Conservation (phyloP, 139 green algal species). For the Auxenochlorella pyrenoidosa region DNA sequence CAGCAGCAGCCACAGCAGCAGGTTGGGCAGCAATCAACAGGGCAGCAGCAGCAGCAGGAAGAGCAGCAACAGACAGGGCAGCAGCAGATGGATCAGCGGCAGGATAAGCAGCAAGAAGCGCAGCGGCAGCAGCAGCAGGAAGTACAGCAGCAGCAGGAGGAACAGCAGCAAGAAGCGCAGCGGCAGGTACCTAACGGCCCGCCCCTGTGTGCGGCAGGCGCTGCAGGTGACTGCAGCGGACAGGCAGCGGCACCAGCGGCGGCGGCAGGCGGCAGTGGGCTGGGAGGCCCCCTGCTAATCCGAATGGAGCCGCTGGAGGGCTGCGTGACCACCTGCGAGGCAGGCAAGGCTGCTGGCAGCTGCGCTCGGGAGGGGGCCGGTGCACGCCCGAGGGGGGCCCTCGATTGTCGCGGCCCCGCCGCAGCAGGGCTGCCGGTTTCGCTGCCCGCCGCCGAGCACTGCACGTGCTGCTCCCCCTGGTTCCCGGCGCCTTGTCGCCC, state of each 20-base stretch:
- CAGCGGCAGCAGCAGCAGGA: too few relatives aligned
- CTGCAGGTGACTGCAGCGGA: too few relatives aligned
- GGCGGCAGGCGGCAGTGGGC: neutral
- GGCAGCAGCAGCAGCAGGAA: neutral
- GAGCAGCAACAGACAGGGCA: neutral
- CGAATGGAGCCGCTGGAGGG: slow-evolving; percentile 15
- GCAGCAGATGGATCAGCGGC: too few relatives aligned
- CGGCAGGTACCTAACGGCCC: neutral
- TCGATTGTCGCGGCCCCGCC: too few relatives aligned
- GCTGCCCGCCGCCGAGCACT: too few relatives aligned
- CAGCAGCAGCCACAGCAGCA: neutral
- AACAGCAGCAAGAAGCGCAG: too few relatives aligned
- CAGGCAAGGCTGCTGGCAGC: neutral
- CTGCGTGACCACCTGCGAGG: slow-evolving; percentile 28
- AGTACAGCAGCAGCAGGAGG: neutral
- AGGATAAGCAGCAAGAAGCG: too few relatives aligned
- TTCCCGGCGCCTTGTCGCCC: too few relatives aligned
- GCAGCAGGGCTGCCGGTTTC: too few relatives aligned
- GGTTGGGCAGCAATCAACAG: neutral
- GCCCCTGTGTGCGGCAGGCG: neutral
- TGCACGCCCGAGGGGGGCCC: too few relatives aligned
- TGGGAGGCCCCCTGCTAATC: neutral
- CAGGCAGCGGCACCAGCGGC: neutral
- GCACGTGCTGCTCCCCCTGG: too few relatives aligned
- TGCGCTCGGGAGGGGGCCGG: neutral